phyloP scores from a whole-genome alignment of 306 rosid species.

The Geum urbanum region DNA sequence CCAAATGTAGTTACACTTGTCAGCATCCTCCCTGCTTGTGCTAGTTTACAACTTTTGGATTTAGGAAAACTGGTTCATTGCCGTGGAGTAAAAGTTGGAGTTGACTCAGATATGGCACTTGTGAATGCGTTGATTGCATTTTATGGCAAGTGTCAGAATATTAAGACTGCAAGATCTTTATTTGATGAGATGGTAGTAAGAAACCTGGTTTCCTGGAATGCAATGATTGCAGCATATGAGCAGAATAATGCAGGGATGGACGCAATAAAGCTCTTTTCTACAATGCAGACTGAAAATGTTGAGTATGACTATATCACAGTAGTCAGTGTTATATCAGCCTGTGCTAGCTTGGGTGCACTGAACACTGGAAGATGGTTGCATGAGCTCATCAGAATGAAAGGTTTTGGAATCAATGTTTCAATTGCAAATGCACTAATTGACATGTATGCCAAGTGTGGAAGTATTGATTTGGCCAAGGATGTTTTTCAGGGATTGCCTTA shows the following conservation, averaged over 20 bases:
- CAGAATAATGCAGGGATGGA: conserved; percentile 7
- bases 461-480: conserved; percentile 19
- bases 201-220: conserved; percentile 9
- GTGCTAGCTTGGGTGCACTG: conserved; percentile 15
- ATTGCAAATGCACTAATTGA: conserved; percentile 22
- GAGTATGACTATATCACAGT: conserved; percentile 18
- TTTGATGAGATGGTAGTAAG: not conserved
- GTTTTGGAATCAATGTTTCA: conserved; percentile 10
- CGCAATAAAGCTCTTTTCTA: not conserved
- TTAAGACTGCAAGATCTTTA: conserved; percentile 10
- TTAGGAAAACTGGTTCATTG: conserved; percentile 24
- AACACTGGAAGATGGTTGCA: conserved; percentile 15
- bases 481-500: conserved; percentile 11
- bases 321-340: conserved; percentile 12
- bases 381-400: conserved; percentile 4
- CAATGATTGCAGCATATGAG: conserved; percentile 14
- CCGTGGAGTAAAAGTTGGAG: conserved; percentile 13
- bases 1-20: no score
- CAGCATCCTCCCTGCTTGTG: no score
- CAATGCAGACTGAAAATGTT: conserved; percentile 5
- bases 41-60: conserved; percentile 18
- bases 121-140: conserved; percentile 23
- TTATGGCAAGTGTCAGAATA: conserved; percentile 28
- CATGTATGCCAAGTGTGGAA: conserved; percentile 34
- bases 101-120: conserved; percentile 18